Evolutionary conservation across 2,329 filamentous ascomycete species (phyloP).

Genomic region (Fusarium newnesense): DNA sequence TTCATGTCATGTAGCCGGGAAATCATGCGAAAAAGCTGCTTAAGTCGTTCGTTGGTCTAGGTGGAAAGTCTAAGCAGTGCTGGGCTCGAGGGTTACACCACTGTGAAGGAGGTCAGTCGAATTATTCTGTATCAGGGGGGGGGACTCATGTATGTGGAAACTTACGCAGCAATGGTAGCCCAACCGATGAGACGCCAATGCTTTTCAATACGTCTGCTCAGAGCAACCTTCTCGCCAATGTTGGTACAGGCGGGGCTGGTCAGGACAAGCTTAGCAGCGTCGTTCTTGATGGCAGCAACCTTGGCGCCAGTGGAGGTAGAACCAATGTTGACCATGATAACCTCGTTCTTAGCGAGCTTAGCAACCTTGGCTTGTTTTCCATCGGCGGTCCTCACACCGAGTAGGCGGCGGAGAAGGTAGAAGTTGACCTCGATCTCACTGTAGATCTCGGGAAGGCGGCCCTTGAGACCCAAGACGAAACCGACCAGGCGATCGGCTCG

Average conservation of each 20-base stretch:
- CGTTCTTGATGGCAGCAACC: conserved; percentile 95
- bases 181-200: conserved; percentile 97
- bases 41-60: conserved; percentile 27
- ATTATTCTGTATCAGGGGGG: neutral
- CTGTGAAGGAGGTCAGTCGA: conserved; percentile 47
- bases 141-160: conserved; percentile 31
- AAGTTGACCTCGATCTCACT: conserved; percentile 99
- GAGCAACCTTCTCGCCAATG: conserved; percentile 96
- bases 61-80: conserved; percentile 52
- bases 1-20: conserved; percentile 32
- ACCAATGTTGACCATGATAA: conserved; percentile 99
- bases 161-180: conserved; percentile 80
- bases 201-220: conserved; percentile 97
- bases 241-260: conserved; percentile 97
- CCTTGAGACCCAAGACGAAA: conserved; percentile 95
- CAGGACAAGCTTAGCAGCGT: conserved; percentile 93
- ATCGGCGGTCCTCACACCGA: conserved; percentile 97
- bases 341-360: conserved; percentile 97
- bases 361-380: conserved; percentile 99
- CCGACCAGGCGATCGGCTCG: conserved; percentile 98
- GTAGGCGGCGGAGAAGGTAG: conserved; percentile 91
- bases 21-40: conserved; percentile 38
- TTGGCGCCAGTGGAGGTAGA: conserved; percentile 97
- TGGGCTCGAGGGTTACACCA: conserved; percentile 65
- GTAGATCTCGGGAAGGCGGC: conserved; percentile 94